phyloP scores from a whole-genome alignment of 805 yeast species.

The Candida chauliodis region DNA sequence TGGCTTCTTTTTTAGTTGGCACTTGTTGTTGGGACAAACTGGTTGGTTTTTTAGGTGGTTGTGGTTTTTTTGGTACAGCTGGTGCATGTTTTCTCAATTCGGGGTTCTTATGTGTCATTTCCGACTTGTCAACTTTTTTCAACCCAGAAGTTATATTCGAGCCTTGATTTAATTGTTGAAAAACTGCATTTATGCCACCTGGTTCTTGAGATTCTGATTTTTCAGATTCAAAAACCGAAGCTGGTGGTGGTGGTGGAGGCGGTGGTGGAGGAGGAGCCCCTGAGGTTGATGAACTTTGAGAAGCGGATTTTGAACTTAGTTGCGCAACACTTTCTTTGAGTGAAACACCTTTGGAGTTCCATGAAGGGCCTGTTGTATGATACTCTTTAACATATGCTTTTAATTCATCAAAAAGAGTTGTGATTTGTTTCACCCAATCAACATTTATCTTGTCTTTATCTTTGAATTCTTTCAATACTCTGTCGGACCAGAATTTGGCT shows the following conservation, averaged over 20 bases:
- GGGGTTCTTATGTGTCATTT: constrained; percentile 93
- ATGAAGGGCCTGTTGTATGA: constrained; percentile 81
- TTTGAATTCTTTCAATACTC: constrained; percentile 80
- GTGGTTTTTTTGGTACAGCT: constrained; percentile 51
- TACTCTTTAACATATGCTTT: constrained; percentile 69
- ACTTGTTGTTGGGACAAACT: constrained; percentile 45
- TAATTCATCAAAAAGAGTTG: constrained; percentile 64
- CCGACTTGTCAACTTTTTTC: constrained; percentile 87
- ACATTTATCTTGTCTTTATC: constrained; percentile 65
- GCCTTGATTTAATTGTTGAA: constrained; percentile 87
- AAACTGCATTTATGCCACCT: constrained; percentile 80
- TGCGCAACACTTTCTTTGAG: constrained; percentile 46
- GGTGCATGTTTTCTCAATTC: constrained; percentile 61
- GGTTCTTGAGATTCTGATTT: constrained; percentile 8
- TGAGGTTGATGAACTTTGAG: constrained; percentile 32
- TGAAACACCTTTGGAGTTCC: constrained; percentile 61
- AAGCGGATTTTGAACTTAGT: constrained; percentile 7
- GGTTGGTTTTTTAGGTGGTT: constrained; percentile 81
- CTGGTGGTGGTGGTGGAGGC: constrained; percentile 88
- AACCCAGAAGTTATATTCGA: constrained; percentile 77
- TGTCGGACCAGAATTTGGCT: constrained; percentile 91
- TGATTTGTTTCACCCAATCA: constrained; percentile 76
- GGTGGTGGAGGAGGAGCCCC: constrained; percentile 77
- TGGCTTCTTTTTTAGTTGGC: constrained; percentile 35
- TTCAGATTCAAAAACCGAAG: constrained; percentile 48